Base-by-base conservation (phyloP, 1,284 basidiomycete genomes). In the Fistulina hepatica region DNA sequence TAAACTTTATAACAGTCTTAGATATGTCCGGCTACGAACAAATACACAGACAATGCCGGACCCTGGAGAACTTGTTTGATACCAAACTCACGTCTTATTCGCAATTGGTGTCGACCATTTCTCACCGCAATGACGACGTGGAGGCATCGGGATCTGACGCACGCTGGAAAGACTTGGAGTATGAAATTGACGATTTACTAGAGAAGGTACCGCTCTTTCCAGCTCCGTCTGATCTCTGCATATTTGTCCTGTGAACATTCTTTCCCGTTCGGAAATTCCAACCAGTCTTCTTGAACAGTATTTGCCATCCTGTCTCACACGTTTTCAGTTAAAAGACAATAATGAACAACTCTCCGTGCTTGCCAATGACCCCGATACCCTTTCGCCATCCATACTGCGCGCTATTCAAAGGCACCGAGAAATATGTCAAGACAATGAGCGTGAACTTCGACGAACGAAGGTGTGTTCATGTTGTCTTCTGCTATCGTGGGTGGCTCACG, bases 361-460 rank as follows among this genome's bases (percentile, higher is more conserved):
- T 25, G 71, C 86, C 28, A 75, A 75, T 46, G 76, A 81, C 44
- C 75, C 85, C n/a, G 76, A 81, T 32, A 73, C 81, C 1, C 76
- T 91, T 13, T 85, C 85, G 0, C 73, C 81, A 40, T 82, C 85
- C 2, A 90, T 94, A 76, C 67, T 84, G 37, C 81, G 94, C 46
- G 79, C 90, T 11, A 81, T 94, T 21, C 85, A 94, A 54, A 67
- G 92, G 30, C 94, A 98, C 56, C 65, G 82, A 32, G 93, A 97
- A 48, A 77, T 97, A 21, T 77, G 89, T 40, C 77, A 83, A 48
- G 94, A 97, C 54, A 90, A 91, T 54, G 68, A 72, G 30, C 70
- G 86, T 31, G 94, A 98, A 55, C 73, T 89, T 43, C 63, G 66
- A 36, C 69, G 92, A 47, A 91, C 89, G 34, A 85, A 89, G 70